Conservation (phyloP, 192 early-diverging fungal species). For the Gamsiella multidivaricata region DNA sequence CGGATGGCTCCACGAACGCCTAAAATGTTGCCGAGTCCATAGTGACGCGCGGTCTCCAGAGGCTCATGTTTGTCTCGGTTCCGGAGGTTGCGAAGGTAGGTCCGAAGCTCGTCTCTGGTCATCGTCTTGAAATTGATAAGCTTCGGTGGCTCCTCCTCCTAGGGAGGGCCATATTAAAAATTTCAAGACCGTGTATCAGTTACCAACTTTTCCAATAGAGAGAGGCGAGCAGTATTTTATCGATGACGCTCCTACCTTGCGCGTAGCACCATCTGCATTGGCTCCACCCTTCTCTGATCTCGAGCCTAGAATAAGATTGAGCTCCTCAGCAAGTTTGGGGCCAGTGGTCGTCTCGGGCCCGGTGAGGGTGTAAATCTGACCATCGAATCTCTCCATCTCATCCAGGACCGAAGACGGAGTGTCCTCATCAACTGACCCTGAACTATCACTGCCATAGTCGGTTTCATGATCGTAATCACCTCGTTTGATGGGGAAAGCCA, state of each 20-base stretch:
- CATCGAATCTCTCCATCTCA: slow-evolving; percentile 4
- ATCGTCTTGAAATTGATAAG: slow-evolving; percentile 15
- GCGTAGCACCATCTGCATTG: not conserved
- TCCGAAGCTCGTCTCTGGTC: slow-evolving; percentile 11
- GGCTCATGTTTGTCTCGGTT: not conserved
- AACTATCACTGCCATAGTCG: not conserved
- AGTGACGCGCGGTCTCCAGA: not conserved
- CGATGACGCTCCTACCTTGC: not conserved
- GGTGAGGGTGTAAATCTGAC: slow-evolving; percentile 35
- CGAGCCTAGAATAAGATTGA: slow-evolving; percentile 5
- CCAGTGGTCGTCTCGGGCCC: slow-evolving; percentile 29
- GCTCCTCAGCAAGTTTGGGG: slow-evolving; percentile 20
- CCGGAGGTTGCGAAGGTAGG: slow-evolving; percentile 21
- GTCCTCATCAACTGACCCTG: not conserved
- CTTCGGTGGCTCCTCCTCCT: not conserved
- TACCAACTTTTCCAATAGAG: too few relatives aligned
- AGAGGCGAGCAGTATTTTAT: too few relatives aligned
- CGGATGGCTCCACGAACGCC: not conserved
- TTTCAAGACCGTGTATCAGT: too few relatives aligned
- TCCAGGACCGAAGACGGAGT: not conserved
- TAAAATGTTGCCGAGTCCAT: not conserved
- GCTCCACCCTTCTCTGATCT: not conserved
- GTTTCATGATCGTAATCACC: not conserved
- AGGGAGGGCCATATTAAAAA: too few relatives aligned
- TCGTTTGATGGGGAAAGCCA: slow-evolving; percentile 9